phyloP scores from a whole-genome alignment of 2,329 filamentous ascomycete species.

The Didymella keratinophila region DNA sequence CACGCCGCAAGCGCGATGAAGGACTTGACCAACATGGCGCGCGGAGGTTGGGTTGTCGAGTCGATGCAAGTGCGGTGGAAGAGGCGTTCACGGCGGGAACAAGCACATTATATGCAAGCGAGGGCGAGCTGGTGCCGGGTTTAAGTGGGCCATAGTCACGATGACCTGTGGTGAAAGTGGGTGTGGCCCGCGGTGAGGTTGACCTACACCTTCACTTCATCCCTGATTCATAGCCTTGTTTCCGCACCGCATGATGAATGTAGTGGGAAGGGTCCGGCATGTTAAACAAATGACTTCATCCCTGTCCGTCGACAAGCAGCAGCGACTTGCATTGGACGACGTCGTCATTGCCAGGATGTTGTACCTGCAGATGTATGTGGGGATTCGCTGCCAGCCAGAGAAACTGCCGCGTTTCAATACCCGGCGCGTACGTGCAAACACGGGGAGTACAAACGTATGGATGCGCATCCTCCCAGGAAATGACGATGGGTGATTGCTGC shows the following conservation, averaged over 20 bases:
- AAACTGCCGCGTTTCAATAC: slow-evolving; percentile 2
- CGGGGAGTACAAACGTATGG: slow-evolving; percentile 12
- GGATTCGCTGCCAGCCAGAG: slow-evolving; percentile 1
- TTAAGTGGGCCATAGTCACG: slow-evolving; percentile 18
- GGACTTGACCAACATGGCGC: slow-evolving; percentile 30
- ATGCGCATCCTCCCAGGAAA: slow-evolving; percentile 5
- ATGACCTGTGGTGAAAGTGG: slow-evolving; percentile 13
- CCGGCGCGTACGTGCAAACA: slow-evolving; percentile 14
- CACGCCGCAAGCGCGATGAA: slow-evolving; percentile 29
- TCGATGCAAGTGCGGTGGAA: not conserved
- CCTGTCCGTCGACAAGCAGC: slow-evolving; percentile 7
- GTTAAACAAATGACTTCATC: slow-evolving; percentile 12
- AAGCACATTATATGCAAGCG: slow-evolving; percentile 15
- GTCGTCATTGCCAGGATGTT: not conserved
- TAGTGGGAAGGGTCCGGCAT: not conserved
- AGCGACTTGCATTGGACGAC: slow-evolving; percentile 8
- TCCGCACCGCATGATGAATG: slow-evolving; percentile 19
- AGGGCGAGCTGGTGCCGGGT: slow-evolving; percentile 10
- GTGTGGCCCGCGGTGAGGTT: slow-evolving; percentile 4
- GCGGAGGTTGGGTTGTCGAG: slow-evolving; percentile 9
- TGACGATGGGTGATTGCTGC: slow-evolving; percentile 6
- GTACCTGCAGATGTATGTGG: slow-evolving; percentile 20
- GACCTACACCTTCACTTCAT: slow-evolving; percentile 12
- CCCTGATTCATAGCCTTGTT: slow-evolving; percentile 7
- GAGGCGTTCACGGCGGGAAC: not conserved